Conservation (phyloP, 1,139 yeast species). For the Lodderomyces pseudojiufengensis region DNA sequence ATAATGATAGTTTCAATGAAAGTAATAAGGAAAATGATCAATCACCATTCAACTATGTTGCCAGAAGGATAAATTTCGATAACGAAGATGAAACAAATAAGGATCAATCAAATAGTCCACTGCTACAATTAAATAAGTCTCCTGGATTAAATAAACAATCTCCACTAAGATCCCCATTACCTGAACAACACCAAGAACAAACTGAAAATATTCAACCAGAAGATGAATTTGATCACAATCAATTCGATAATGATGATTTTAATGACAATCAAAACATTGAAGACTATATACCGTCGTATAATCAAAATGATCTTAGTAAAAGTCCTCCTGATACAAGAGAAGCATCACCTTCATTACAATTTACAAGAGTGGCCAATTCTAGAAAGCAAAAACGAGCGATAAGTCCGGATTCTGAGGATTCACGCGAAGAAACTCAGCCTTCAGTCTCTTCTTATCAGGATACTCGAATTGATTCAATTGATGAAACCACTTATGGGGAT, state of each 20-base stretch:
- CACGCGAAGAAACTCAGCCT: neutral
- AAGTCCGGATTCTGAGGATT: slow-evolving; percentile 5
- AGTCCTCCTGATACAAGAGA: too few relatives aligned
- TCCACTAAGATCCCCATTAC: slow-evolving; percentile 34
- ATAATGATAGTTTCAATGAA: neutral
- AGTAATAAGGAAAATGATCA: slow-evolving; percentile 3
- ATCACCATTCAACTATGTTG: slow-evolving; percentile 18
- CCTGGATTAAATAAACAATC: slow-evolving; percentile 26
- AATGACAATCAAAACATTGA: slow-evolving; percentile 2
- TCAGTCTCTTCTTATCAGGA: neutral
- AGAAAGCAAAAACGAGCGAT: slow-evolving; percentile 5
- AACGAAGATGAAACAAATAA: slow-evolving; percentile 15
- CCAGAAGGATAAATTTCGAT: slow-evolving; percentile 34
- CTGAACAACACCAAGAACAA: slow-evolving; percentile 15
- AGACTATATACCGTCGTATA: too few relatives aligned
- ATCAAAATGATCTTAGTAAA: neutral
- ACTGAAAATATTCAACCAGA: neutral
- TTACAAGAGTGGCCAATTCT: slow-evolving; percentile 7
- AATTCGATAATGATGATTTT: slow-evolving; percentile 11
- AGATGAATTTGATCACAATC: slow-evolving; percentile 8
- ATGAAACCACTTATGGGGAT: neutral
- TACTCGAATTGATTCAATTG: neutral
- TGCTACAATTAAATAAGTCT: slow-evolving; percentile 20
- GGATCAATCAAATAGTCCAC: slow-evolving; percentile 30
- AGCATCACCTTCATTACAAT: neutral